Percentiles rank a stretch among this genome's conserved stretches.
These are phyloP conservation scores for Gracilaria domingensis DNA, from an alignment of 23 red algal species.

Conservation along the genomic window DNA sequence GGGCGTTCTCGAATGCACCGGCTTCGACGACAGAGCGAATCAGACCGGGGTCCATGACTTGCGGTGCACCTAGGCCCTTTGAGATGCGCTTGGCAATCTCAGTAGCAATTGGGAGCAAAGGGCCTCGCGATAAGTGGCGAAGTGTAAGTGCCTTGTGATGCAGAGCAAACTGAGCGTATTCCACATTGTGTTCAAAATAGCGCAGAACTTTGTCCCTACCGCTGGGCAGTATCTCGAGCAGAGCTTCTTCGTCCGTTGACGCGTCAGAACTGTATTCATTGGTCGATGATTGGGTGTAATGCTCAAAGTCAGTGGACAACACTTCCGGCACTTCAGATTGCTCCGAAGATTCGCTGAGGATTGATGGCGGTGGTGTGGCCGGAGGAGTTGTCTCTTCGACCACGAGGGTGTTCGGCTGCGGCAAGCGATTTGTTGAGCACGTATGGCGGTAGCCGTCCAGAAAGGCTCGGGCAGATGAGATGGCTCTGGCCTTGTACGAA, in stretches of 20 bases:
- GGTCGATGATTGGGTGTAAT: slow-evolving; percentile 8
- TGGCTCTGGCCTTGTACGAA: slow-evolving; percentile 70
- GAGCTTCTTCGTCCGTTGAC: slow-evolving; percentile 46
- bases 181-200: slow-evolving; percentile 71
- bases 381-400: slow-evolving; percentile 14
- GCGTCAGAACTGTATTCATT: slow-evolving; percentile 42
- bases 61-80: slow-evolving; percentile 26
- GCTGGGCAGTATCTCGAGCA: slow-evolving; percentile 54
- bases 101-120: slow-evolving; percentile 14
- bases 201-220: slow-evolving; percentile 64
- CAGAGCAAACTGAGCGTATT: slow-evolving; percentile 62
- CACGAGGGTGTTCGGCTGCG: slow-evolving; percentile 35
- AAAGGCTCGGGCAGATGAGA: slow-evolving; percentile 62
- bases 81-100: slow-evolving; percentile 32
- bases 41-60: slow-evolving; percentile 29
- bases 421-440: slow-evolving; percentile 1
- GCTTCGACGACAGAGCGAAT: slow-evolving; percentile 71
- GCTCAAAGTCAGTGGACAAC: slow-evolving; percentile 33
- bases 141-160: slow-evolving; percentile 54
- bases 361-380: slow-evolving; percentile 7
- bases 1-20: slow-evolving; percentile 62
- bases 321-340: slow-evolving; percentile 34
- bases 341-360: slow-evolving; percentile 17
- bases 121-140: slow-evolving; percentile 33
- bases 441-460: slow-evolving; percentile 58